Evolutionary conservation across 495 filamentous ascomycete genomes (phyloP), one percentile per base, ranked within the genome.

Genomic region (Penicillium maclennaniae): DNA sequence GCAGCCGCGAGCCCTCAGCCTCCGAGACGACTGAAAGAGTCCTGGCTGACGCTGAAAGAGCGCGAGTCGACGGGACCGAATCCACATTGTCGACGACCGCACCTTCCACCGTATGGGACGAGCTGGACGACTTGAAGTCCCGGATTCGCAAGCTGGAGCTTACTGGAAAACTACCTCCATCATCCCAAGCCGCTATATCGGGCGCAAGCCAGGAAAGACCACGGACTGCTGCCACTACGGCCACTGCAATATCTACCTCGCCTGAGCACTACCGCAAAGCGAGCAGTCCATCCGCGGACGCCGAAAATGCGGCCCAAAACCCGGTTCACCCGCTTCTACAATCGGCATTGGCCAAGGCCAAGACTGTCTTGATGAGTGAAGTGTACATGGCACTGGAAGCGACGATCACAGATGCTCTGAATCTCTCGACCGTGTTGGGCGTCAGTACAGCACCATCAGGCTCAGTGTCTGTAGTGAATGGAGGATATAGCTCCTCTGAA

Each of bases 21-120:
- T 80, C 60, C 69, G 80, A 69, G 50, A 71, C 47, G 49, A 72
- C 66, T 1, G 73, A 76, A 38, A 69, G 70, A 40, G 56, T 58
- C 20, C 68, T 55, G 20, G 53, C 56, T 23, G 74, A 74, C 8
- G 66, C 75, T 8, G 84, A 86, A 46, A 83, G 78, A 45, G 47
- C 76, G 19, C 70, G 72, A 43, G 70, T 68, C 4, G 82, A 87
- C 56, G 82, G 82, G 28, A 91, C 89, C 3, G 88, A 89, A 53
- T 96, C 92, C 0, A 91, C 88, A 0, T 75, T 85, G 20, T 97
- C 93, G 0, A 90, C 88, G 0, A 91, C 84, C 2, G 90, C 91
- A 8, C 87, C 91, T 19, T 95, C 93, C 2, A 95, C 89, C 1
- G 89, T 98, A 9, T 98, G 95, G 95, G 93, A 98, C 67, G 93